Percentiles rank a stretch among this genome's conserved stretches.
Conservation (phyloP, 306 rosid genomes). For the barrel medic (Medicago truncatula) region DNA sequence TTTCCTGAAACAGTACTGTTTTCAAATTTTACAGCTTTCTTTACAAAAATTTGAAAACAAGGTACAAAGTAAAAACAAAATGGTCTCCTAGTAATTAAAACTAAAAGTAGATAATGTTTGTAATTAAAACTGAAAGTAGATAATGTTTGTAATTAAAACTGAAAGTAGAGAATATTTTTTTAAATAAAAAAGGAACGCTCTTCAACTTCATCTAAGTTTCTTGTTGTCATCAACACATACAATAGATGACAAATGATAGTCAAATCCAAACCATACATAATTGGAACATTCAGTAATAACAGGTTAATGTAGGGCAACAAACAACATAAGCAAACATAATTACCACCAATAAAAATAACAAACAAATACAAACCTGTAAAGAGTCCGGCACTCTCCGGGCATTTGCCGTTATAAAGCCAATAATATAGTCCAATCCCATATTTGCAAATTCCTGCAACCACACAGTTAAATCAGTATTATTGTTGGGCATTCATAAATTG, state of each 20-base stretch:
- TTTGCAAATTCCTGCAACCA: constrained; percentile 71
- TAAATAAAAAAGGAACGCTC: not conserved
- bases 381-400: constrained; percentile 53
- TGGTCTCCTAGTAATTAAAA: not conserved
- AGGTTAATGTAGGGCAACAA: constrained; percentile 16
- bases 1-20: not conserved
- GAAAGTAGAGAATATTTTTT: not conserved
- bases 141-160: not conserved
- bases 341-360: constrained; percentile 20
- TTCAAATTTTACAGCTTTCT: not conserved
- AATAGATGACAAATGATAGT: constrained; percentile 12
- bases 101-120: not conserved
- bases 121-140: not conserved
- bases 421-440: constrained; percentile 69
- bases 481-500: not conserved
- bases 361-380: constrained; percentile 59
- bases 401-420: constrained; percentile 65
- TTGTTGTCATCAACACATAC: constrained; percentile 11
- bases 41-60: constrained; percentile 1
- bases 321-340: constrained; percentile 14
- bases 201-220: constrained; percentile 26
- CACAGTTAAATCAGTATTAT: constrained; percentile 41
- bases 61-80: not conserved
- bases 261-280: constrained; percentile 33
- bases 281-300: constrained; percentile 30